Conservation (phyloP, 192 early-diverging fungal genomes). For the Linnemannia elongata region DNA sequence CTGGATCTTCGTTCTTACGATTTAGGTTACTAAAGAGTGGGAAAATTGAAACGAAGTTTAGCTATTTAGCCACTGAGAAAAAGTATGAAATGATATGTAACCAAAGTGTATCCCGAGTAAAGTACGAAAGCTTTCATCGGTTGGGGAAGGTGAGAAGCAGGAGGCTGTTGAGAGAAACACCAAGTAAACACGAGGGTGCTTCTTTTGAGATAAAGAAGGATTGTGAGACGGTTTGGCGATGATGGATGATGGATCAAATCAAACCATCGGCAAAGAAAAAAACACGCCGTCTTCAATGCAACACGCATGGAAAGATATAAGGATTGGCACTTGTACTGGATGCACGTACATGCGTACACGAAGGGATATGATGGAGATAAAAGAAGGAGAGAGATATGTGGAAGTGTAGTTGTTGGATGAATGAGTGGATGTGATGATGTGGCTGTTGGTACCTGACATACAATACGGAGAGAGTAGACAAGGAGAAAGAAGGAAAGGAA, state of each 20-base stretch:
- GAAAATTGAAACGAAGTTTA: background rate
- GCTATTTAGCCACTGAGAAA: background rate
- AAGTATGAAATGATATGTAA: background rate
- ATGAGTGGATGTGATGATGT: background rate
- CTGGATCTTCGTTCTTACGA: background rate
- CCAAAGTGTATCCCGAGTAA: background rate
- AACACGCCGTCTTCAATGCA: no score
- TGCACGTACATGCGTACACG: no score
- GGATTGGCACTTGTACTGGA: no score
- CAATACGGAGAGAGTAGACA: background rate
- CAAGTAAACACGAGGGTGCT: no score
- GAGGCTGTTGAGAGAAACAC: no score
- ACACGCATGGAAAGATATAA: no score
- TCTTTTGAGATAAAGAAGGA: no score
- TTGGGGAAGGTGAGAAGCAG: background rate
- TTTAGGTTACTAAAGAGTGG: background rate
- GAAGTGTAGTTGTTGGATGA: background rate
- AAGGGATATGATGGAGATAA: no score
- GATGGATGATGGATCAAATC: no score
- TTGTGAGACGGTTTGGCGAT: no score
- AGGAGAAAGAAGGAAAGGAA: background rate
- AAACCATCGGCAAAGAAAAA: no score
- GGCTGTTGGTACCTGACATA: background rate
- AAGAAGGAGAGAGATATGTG: background rate
- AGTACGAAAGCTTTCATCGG: background rate